A percentile compares a stretch with the other conserved stretches of the same genome.
Evolutionary conservation across 192 early-diverging fungal species (phyloP).

Genomic region (Coemansia sp.): DNA sequence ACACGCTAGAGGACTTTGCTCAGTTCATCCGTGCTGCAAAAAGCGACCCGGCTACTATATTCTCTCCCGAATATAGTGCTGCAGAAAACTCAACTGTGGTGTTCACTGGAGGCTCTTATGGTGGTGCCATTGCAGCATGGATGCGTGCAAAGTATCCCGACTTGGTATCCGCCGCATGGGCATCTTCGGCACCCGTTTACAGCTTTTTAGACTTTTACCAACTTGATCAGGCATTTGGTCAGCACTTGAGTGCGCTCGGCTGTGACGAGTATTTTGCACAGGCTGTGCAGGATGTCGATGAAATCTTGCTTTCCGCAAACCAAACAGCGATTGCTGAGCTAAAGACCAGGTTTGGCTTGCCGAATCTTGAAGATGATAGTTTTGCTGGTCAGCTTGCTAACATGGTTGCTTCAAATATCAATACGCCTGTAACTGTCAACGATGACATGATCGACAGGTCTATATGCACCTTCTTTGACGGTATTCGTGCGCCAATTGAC

Average conservation of each 20-base stretch:
- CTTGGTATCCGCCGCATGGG: conserved; percentile 60
- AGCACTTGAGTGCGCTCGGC: conserved; percentile 16
- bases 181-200: conserved; percentile 66
- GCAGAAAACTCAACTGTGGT: conserved; percentile 54
- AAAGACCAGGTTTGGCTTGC: conserved; percentile 12
- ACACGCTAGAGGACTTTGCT: conserved; percentile 21
- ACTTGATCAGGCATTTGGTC: conserved; percentile 48
- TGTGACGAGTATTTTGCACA: conserved; percentile 25
- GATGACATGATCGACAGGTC: conserved; percentile 6
- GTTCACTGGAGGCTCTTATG: conserved; percentile 67
- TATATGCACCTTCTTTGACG: neutral
- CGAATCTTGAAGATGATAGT: neutral
- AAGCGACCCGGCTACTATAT: neutral
- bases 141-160: conserved; percentile 60
- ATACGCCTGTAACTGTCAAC: conserved; percentile 1
- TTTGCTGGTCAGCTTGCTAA: conserved; percentile 15
- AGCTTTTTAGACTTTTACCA: conserved; percentile 57
- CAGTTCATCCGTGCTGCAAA: conserved; percentile 14
- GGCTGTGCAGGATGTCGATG: conserved; percentile 40
- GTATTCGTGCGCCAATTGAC: neutral
- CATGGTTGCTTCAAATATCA: conserved; percentile 2
- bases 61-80: neutral
- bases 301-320: conserved; percentile 16
- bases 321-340: neutral
- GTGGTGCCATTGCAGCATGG: conserved; percentile 72